phyloP scores from a whole-genome alignment of 108 stramenopile genomes.

The Asterionellopsis glacialis region DNA sequence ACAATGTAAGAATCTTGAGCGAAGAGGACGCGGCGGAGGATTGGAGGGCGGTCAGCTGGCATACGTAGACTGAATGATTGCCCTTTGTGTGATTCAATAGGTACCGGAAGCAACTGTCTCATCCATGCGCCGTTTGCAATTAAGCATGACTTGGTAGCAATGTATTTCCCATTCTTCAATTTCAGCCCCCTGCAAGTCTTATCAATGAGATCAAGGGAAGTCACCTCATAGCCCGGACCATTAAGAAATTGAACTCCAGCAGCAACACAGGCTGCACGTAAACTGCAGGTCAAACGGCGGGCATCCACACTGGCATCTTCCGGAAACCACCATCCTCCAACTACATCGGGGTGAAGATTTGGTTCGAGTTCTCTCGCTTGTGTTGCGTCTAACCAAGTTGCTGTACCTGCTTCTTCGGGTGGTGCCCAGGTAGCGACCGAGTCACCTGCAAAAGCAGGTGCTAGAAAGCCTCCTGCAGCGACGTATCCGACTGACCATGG shows the following conservation, averaged over 20 bases:
- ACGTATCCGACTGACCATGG: conserved; percentile 75
- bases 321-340: conserved; percentile 96
- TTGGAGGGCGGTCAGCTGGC: conserved; percentile 49
- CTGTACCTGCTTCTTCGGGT: conserved; percentile 48
- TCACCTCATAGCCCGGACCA: conserved; percentile 59
- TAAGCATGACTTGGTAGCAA: conserved; percentile 46
- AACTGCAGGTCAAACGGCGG: conserved; percentile 54
- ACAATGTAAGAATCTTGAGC: conserved; percentile 92
- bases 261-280: conserved; percentile 71
- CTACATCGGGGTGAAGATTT: conserved; percentile 53
- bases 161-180: conserved; percentile 50
- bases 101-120: conserved; percentile 85
- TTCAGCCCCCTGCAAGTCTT: conserved; percentile 50
- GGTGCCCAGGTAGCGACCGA: conserved; percentile 85
- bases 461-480: conserved; percentile 86
- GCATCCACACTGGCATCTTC: conserved; percentile 94
- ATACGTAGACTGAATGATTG: conserved; percentile 82
- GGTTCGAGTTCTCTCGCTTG: conserved; percentile 89
- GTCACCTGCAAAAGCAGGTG: conserved; percentile 91
- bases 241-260: conserved; percentile 80
- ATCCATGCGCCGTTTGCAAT: conserved; percentile 94
- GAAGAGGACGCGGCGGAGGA: conserved; percentile 80
- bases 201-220: conserved; percentile 46
- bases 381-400: conserved; percentile 75
- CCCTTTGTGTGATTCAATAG: conserved; percentile 90